phyloP scores from a whole-genome alignment of 208 protist species.

The Entamoeba dispar region DNA sequence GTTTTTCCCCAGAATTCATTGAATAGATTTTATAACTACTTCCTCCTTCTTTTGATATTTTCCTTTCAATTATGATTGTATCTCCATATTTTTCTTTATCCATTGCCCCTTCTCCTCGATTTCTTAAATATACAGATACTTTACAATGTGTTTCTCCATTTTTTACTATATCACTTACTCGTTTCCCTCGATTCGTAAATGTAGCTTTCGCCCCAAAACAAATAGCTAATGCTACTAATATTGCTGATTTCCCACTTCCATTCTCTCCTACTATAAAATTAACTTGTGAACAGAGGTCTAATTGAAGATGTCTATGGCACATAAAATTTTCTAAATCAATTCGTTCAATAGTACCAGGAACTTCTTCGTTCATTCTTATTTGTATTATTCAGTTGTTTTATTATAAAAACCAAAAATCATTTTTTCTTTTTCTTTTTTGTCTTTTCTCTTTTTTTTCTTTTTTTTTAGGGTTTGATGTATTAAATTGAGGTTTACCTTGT shows the following conservation, averaged over 20 bases:
- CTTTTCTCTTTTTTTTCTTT: too few species aligned
- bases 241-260: conserved; percentile 8
- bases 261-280: conserved; percentile 13
- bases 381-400: too few species aligned
- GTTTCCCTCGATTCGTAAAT: neutral
- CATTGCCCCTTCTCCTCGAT: neutral
- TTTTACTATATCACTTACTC: neutral
- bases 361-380: neutral
- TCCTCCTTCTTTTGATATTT: neutral
- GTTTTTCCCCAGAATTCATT: neutral
- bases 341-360: neutral
- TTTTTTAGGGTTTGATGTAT: too few species aligned
- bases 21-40: neutral
- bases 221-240: conserved; percentile 2
- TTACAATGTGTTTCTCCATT: neutral
- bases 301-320: conserved; percentile 3
- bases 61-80: neutral
- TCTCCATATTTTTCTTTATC: conserved; percentile 5
- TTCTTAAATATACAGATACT: neutral
- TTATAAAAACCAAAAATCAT: too few species aligned
- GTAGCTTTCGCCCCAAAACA: neutral
- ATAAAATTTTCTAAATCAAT: conserved; percentile 16
- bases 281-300: conserved; percentile 2
- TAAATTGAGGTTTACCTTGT: too few species aligned
- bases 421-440: too few species aligned